phyloP scores from a whole-genome alignment of 2,329 filamentous ascomycete species.

The Westerdykella aurantiaca region DNA sequence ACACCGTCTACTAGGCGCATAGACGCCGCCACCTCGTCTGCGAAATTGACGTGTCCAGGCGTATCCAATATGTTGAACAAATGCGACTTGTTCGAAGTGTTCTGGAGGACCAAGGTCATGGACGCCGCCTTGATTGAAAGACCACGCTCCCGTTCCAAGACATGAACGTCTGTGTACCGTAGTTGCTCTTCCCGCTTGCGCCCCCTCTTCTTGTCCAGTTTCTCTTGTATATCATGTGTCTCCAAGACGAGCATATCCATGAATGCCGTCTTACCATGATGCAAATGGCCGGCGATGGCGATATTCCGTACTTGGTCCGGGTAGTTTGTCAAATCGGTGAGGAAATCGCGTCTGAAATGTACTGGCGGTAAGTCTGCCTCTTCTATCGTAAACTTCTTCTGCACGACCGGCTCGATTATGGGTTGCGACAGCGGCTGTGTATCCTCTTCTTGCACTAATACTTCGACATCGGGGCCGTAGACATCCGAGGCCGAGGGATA shows the following conservation, averaged over 20 bases:
- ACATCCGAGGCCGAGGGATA: slow-evolving; percentile 97
- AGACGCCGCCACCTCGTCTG: slow-evolving; percentile 88
- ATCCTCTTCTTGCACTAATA: slow-evolving; percentile 94
- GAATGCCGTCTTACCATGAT: slow-evolving; percentile 96
- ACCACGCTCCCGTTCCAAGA: slow-evolving; percentile 82
- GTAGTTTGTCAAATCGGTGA: slow-evolving; percentile 94
- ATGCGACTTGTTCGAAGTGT: slow-evolving; percentile 88
- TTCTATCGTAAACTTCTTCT: slow-evolving; percentile 94
- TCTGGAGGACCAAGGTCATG: slow-evolving; percentile 87
- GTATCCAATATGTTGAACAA: slow-evolving; percentile 93
- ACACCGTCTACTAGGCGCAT: slow-evolving; percentile 85
- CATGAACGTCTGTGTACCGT: slow-evolving; percentile 87
- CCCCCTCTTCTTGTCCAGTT: slow-evolving; percentile 73
- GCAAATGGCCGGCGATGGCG: slow-evolving; percentile 83
- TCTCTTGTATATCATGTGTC: slow-evolving; percentile 79
- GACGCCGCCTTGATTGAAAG: slow-evolving; percentile 88
- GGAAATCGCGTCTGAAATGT: slow-evolving; percentile 81
- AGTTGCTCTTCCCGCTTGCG: slow-evolving; percentile 82
- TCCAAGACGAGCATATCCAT: slow-evolving; percentile 98
- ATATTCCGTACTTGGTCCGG: slow-evolving; percentile 92
- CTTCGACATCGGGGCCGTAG: slow-evolving; percentile 91
- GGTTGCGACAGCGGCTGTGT: slow-evolving; percentile 86
- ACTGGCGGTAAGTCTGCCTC: slow-evolving; percentile 87
- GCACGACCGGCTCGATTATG: slow-evolving; percentile 85
- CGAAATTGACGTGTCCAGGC: slow-evolving; percentile 96